Evolutionary conservation across 805 yeast genomes (phyloP), one percentile per base, ranked within the genome.

Genomic region (Candida fluviatilis): DNA sequence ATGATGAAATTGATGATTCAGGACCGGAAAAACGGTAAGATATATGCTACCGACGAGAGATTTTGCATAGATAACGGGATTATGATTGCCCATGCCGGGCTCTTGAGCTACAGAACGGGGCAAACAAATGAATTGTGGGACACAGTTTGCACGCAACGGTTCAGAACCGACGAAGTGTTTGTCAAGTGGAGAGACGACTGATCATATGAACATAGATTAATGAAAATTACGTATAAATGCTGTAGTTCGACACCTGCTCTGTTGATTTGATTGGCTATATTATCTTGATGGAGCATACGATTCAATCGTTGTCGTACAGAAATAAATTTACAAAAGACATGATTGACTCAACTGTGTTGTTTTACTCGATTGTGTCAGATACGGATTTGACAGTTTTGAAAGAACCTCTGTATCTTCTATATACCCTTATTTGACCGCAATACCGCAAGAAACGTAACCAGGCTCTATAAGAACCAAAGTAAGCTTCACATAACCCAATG

Each of bases 61-160:
- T 91, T 93, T 57, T 93, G 99, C 62, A 93, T 93, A 31, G 99
- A 93, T 57, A 93, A 93, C 54, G 99, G 99, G 8, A 93, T 91
- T 27, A 93, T 93, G 99, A 93, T 93, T 52, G 99, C 99, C 0
- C 99, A 93, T 54, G 98, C 99, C 0, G 99, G 99, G 0, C 65
- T 93, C 34, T 59, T 93, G 42, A 86, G 84, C 37, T 89, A 79
- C 54, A 71, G 98, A 49, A 84, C 82, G 73, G 96, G 97, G 1
- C 79, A 77, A 39, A 76, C 77, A 2, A 73, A 65, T 18, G 71
- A 68, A 5, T 50, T 91, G 35, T 57, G 66, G 18, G 78, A 85
- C 40, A 84, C 96, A 1, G 90, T 86, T 2, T 93, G 96, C 49
- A 84, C 96, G 0, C 99, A 93, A 60, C 74, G 93, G 55, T 93